Base-by-base conservation (phyloP, 108 stramenopile species). In the Cyclotella sp. region DNA sequence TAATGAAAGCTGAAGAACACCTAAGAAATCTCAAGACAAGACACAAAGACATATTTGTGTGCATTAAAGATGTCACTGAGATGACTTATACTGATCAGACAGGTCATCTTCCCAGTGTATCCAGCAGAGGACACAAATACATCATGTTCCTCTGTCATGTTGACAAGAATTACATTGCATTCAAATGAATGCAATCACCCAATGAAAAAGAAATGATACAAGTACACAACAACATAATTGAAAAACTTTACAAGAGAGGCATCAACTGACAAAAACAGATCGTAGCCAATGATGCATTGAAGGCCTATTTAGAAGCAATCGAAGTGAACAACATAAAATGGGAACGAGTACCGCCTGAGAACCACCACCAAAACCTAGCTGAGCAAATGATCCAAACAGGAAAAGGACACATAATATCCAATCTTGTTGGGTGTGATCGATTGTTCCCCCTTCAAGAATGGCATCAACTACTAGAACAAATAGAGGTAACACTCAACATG, bases 31-130 rank as follows among this genome's bases (percentile, higher is more conserved):
- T 34, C 34, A 2, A 6, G 6, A 2, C 4, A 5, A 34, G 6
- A 34, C 34, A 34, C 34, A 34, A 34, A 6, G 34, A 34, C 34
- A 6, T 34, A 2, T 34, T n/a, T 54, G 1, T 52, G 21, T 8
- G 2, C 0, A 16, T 69, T 12, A 6, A 6, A 16, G 51, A 73
- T 7, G 29, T 34, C 0, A 63, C 58, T 0, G 72, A 64, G 44
- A 15, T 55, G 18, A 62, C 63, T 28, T 42, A 73, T 60, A 73
- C 72, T 16, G 51, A 73, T 42, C 72, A 64, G n/a, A 64, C 72
- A 16, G 72, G 72, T 0, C 24, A n/a, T 30, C 62, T 73, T 8
- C 40, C 60, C n/a, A 2, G 6, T 29, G n/a, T 62, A 2, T 34
- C 34, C 4, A 34, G 34, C 34, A 34, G 6, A 34, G 34, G 34